Evolutionary conservation across 768 basidiomycete genomes (phyloP).

Genomic region (Leccinum disarticulatum): DNA sequence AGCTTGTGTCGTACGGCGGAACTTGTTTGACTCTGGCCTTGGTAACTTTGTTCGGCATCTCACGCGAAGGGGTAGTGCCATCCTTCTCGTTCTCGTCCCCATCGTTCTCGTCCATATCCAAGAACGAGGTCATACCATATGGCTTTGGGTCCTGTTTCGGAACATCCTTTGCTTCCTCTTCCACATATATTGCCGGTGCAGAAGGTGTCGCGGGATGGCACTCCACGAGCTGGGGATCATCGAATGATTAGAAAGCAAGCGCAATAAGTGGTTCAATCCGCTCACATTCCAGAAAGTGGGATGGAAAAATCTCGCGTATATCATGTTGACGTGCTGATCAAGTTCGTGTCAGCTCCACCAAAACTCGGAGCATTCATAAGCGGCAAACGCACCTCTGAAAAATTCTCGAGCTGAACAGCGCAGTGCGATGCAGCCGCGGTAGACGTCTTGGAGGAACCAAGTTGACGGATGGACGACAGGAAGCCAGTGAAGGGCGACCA

Average conservation of each 20-base stretch:
- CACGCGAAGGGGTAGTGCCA: not conserved
- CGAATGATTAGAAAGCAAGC: not conserved
- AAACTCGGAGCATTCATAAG: not conserved
- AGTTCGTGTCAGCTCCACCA: not conserved
- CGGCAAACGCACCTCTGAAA: conserved; percentile 2
- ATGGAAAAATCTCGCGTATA: conserved; percentile 23
- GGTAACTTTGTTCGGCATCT: not conserved
- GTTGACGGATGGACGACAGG: not conserved
- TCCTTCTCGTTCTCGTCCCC: not conserved
- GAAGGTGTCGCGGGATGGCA: conserved; percentile 15
- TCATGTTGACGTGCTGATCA: conserved; percentile 18
- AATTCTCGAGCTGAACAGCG: not conserved
- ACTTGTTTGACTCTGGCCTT: not conserved
- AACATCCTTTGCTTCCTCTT: conserved; percentile 14
- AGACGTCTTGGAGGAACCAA: not conserved
- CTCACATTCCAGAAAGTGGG: conserved; percentile 23
- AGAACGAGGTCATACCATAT: conserved; percentile 10
- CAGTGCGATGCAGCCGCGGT: not conserved
- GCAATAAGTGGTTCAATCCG: not conserved
- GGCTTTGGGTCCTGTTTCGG: conserved; percentile 1
- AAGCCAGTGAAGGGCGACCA: not conserved
- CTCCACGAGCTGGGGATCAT: conserved; percentile 13
- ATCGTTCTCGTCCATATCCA: not conserved
- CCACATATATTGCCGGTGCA: conserved; percentile 20
- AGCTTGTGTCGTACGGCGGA: conserved; percentile 18